A percentile compares a stretch with the other conserved stretches of the same genome.
phyloP scores from a whole-genome alignment of 305 asterid species.

The Fraxinus greggii region DNA sequence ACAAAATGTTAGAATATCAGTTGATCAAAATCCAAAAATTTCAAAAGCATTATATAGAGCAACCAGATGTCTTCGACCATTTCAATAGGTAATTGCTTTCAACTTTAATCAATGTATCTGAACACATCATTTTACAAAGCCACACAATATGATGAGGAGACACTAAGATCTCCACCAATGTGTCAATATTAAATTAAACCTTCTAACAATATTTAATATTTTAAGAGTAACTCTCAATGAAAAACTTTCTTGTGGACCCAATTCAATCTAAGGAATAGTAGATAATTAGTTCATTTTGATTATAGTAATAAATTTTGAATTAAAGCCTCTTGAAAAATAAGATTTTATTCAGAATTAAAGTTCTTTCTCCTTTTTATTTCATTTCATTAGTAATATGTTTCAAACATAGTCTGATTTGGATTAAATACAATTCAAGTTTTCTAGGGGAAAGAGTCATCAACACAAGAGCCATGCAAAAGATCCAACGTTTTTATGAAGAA shows the following conservation, averaged over 20 bases:
- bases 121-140: background rate
- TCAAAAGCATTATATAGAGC: background rate
- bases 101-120: background rate
- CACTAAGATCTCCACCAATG: background rate
- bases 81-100: background rate
- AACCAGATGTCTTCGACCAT: conserved; percentile 9
- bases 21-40: conserved; percentile 1
- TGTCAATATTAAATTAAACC: background rate
- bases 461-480: conserved; percentile 6
- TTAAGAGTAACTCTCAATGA: background rate
- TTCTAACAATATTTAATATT: background rate
- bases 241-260: background rate
- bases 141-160: background rate
- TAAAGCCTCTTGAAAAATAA: background rate
- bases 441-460: background rate
- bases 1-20: background rate
- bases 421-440: background rate
- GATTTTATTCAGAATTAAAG: background rate
- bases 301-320: background rate
- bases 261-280: background rate
- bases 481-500: background rate
- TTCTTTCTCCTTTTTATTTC: background rate
- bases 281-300: background rate
- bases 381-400: background rate
- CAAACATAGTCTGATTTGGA: background rate